Evolutionary conservation across 371 early-diverging fungal species (phyloP).

Genomic region (Mucor indicus): DNA sequence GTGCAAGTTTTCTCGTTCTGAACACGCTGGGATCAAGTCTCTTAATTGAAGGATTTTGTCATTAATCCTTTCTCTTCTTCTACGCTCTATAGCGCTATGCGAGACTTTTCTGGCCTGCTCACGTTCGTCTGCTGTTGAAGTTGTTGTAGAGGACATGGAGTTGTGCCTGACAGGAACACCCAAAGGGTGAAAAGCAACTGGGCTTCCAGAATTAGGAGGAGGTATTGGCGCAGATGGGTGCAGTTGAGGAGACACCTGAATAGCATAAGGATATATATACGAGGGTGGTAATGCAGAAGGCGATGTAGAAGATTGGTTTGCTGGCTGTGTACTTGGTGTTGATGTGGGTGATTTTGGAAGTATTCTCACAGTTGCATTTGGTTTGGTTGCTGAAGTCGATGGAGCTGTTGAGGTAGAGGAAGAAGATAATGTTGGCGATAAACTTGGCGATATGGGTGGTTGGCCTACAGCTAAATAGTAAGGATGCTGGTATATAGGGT

Average conservation of each 20-base stretch:
- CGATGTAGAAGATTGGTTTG: neutral
- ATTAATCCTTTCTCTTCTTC: constrained; percentile 76
- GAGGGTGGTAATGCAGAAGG: constrained; percentile 7
- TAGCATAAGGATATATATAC: constrained; percentile 15
- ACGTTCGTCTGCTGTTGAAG: constrained; percentile 36
- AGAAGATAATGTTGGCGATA: constrained; percentile 12
- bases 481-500: constrained; percentile 19
- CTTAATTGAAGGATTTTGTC: constrained; percentile 55
- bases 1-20: constrained; percentile 63
- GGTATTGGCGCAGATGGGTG: constrained; percentile 1
- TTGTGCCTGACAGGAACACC: neutral
- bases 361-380: neutral
- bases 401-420: neutral
- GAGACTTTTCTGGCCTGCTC: constrained; percentile 64
- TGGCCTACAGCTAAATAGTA: constrained; percentile 14
- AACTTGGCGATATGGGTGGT: constrained; percentile 17
- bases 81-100: constrained; percentile 76
- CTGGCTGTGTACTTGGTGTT: neutral
- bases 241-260: constrained; percentile 19
- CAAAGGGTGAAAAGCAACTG: neutral
- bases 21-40: constrained; percentile 51
- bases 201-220: neutral
- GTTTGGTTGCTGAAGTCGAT: neutral
- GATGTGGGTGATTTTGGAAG: constrained; percentile 9
- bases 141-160: constrained; percentile 2